These are phyloP conservation scores for Colletotrichum simmondsii DNA, from an alignment of 2,329 filamentous ascomycete species.

Conservation along the genomic window DNA sequence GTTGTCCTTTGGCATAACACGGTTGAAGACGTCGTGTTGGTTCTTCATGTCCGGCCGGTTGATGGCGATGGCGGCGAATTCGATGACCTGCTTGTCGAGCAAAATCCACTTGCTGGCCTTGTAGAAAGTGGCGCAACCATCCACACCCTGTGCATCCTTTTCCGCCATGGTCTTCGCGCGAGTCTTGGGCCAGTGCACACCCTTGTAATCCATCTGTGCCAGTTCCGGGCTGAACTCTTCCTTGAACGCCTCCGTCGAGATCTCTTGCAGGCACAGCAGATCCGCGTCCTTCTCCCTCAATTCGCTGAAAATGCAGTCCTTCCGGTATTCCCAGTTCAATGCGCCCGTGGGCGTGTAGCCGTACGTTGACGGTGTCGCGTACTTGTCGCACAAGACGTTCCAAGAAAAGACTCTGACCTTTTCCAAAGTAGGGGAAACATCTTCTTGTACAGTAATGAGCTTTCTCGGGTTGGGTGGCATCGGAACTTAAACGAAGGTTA, in stretches of 20 bases:
- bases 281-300: conserved; percentile 84
- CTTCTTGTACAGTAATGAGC: conserved; percentile 81
- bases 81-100: conserved; percentile 92
- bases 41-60: conserved; percentile 97
- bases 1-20: conserved; percentile 98
- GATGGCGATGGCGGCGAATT: conserved; percentile 92
- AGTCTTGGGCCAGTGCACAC: conserved; percentile 91
- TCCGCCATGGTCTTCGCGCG: conserved; percentile 92
- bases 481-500: conserved; percentile 68
- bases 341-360: conserved; percentile 89
- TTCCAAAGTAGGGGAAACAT: conserved; percentile 68
- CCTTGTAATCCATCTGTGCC: conserved; percentile 89
- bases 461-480: conserved; percentile 80
- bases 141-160: conserved; percentile 87
- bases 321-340: conserved; percentile 87
- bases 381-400: conserved; percentile 96
- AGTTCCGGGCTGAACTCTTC: conserved; percentile 90
- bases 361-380: conserved; percentile 85
- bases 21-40: conserved; percentile 97
- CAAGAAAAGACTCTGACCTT: conserved; percentile 89
- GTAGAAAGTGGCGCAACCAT: conserved; percentile 97
- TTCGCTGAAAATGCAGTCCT: conserved; percentile 84
- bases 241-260: conserved; percentile 91
- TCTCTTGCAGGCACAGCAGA: conserved; percentile 92
- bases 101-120: conserved; percentile 94